These are phyloP conservation scores for Peltaster fructicola DNA, from an alignment of 2,329 filamentous ascomycete genomes.

Conservation along the genomic window DNA sequence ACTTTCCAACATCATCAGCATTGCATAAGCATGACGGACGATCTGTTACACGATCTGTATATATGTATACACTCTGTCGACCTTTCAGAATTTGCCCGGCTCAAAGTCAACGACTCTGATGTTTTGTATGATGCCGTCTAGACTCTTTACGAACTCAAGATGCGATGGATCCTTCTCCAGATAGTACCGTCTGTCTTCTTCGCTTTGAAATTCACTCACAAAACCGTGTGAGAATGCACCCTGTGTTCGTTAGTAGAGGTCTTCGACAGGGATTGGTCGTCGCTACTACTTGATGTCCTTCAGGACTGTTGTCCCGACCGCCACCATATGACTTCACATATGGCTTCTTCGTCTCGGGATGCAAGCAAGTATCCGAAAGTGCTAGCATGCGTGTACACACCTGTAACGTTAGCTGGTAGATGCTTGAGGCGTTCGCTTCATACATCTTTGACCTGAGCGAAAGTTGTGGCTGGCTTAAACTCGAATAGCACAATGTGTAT, in stretches of 20 bases:
- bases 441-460: constrained; percentile 39
- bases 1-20: too few relatives aligned
- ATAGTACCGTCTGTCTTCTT: constrained; percentile 52
- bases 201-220: constrained; percentile 46
- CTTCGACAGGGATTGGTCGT: neutral
- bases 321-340: constrained; percentile 44
- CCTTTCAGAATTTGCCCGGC: constrained; percentile 17
- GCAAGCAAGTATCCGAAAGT: constrained; percentile 40
- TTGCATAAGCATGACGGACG: too few relatives aligned
- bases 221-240: constrained; percentile 52
- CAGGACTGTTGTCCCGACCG: constrained; percentile 43
- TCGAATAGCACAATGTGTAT: constrained; percentile 53
- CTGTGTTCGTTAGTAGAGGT: constrained; percentile 16
- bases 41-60: constrained; percentile 1
- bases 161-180: constrained; percentile 47
- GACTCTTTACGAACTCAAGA: constrained; percentile 37
- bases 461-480: constrained; percentile 37
- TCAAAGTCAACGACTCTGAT: constrained; percentile 44
- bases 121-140: constrained; percentile 32
- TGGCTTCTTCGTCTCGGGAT: constrained; percentile 38
- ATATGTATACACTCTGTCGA: constrained; percentile 1
- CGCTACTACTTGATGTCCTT: constrained; percentile 24
- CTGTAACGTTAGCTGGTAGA: constrained; percentile 20
- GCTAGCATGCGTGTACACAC: constrained; percentile 38
- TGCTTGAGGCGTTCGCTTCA: constrained; percentile 9